These are phyloP conservation scores for Kwoniella sp. DNA, from an alignment of 768 basidiomycete genomes.

Conservation along the genomic window DNA sequence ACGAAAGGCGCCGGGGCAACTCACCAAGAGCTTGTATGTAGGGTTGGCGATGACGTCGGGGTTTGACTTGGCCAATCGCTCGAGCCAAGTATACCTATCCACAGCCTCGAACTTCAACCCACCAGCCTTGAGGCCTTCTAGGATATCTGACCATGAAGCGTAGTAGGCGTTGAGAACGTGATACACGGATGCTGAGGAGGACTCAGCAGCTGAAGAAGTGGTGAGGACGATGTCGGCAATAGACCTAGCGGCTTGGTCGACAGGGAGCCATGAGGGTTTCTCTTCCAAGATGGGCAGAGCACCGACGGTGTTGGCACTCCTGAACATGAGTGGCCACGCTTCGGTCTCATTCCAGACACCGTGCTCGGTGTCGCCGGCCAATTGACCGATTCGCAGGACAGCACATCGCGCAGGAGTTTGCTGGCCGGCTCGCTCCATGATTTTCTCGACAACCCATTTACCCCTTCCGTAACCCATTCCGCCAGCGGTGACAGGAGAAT, in stretches of 20 bases:
- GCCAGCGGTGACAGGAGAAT: constrained; percentile 55
- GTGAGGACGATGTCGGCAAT: constrained; percentile 60
- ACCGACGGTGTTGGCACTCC: constrained; percentile 57
- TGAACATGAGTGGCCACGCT: constrained; percentile 60
- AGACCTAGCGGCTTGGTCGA: constrained; percentile 61
- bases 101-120: constrained; percentile 59
- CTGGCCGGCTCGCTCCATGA: constrained; percentile 59
- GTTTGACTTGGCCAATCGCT: constrained; percentile 56
- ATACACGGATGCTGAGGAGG: constrained; percentile 49
- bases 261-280: constrained; percentile 63
- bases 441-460: constrained; percentile 65
- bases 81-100: constrained; percentile 57
- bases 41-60: constrained; percentile 58
- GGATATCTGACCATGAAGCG: constrained; percentile 58
- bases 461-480: constrained; percentile 56
- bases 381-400: constrained; percentile 63
- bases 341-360: constrained; percentile 65
- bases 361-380: constrained; percentile 62
- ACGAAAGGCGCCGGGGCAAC: constrained; percentile 11
- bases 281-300: constrained; percentile 55
- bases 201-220: constrained; percentile 9
- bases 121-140: constrained; percentile 57
- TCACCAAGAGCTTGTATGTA: constrained; percentile 59
- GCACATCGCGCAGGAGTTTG: constrained; percentile 52
- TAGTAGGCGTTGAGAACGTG: constrained; percentile 58